Evolutionary conservation across 1,139 yeast genomes (phyloP).

Genomic region (Hansenula lynferdii): DNA sequence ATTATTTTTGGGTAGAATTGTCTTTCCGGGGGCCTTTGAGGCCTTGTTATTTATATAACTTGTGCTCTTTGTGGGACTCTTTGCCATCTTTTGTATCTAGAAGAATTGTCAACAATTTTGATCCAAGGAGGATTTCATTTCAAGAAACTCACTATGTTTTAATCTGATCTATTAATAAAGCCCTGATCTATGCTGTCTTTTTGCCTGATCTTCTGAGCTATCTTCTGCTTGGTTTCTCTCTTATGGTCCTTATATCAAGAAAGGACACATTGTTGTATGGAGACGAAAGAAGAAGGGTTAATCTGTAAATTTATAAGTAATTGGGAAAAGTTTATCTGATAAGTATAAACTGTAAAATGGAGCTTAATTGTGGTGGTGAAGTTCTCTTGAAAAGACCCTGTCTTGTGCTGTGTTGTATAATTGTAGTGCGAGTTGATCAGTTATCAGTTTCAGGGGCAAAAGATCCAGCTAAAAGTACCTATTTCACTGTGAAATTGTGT

Average conservation of each 20-base stretch:
- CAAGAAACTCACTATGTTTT: neutral
- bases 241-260: neutral
- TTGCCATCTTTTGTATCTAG: slow-evolving; percentile 18
- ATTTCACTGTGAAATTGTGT: too few species aligned
- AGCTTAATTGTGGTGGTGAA: too few species aligned
- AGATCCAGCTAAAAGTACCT: too few species aligned
- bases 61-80: slow-evolving; percentile 17
- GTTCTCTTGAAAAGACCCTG: too few species aligned
- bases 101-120: neutral
- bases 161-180: too few species aligned
- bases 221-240: neutral
- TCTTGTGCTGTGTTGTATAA: too few species aligned
- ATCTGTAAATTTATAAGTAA: neutral
- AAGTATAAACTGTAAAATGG: too few species aligned
- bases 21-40: slow-evolving; percentile 9
- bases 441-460: too few species aligned
- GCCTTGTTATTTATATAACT: slow-evolving; percentile 7
- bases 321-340: neutral
- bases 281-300: neutral
- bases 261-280: neutral
- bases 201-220: neutral
- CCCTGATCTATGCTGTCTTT: too few species aligned
- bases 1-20: slow-evolving; percentile 13
- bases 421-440: too few species aligned
- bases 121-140: neutral